Evolutionary conservation across 2,329 filamentous ascomycete genomes (phyloP).

Genomic region (Juglanconis sp.): DNA sequence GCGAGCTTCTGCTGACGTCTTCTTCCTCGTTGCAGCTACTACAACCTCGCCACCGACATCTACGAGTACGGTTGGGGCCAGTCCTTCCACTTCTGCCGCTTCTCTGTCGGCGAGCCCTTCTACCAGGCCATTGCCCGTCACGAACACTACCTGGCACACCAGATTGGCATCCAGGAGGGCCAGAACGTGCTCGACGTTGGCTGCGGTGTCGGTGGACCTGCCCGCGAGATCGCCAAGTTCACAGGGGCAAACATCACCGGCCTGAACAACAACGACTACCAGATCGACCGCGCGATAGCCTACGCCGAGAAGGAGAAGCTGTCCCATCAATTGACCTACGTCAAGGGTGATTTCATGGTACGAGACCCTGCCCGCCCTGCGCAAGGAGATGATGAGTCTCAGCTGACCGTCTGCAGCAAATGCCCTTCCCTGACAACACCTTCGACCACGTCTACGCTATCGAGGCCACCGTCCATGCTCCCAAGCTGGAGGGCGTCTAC

Average conservation of each 20-base stretch:
- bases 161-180: slow-evolving; percentile 78
- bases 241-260: slow-evolving; percentile 84
- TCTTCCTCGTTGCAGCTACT: slow-evolving; percentile 61
- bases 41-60: slow-evolving; percentile 92
- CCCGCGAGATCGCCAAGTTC: slow-evolving; percentile 95
- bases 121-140: slow-evolving; percentile 89
- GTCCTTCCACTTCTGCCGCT: slow-evolving; percentile 97
- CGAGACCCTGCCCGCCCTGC: slow-evolving; percentile 12
- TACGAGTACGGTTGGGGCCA: slow-evolving; percentile 98
- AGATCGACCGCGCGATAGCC: slow-evolving; percentile 86
- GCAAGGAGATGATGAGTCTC: background rate
- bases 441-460: slow-evolving; percentile 98
- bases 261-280: slow-evolving; percentile 99
- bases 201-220: slow-evolving; percentile 93
- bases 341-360: slow-evolving; percentile 96
- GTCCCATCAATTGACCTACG: slow-evolving; percentile 74
- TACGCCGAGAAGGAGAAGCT: slow-evolving; percentile 83
- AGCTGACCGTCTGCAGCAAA: slow-evolving; percentile 57
- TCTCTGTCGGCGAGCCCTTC: slow-evolving; percentile 82
- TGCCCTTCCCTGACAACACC: slow-evolving; percentile 86
- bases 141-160: slow-evolving; percentile 93
- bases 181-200: slow-evolving; percentile 95
- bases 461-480: slow-evolving; percentile 94
- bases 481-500: slow-evolving; percentile 87
- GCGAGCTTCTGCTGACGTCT: slow-evolving; percentile 19